Base-by-base conservation (phyloP, 1,284 basidiomycete genomes). In the Apiotrichum siamense region DNA sequence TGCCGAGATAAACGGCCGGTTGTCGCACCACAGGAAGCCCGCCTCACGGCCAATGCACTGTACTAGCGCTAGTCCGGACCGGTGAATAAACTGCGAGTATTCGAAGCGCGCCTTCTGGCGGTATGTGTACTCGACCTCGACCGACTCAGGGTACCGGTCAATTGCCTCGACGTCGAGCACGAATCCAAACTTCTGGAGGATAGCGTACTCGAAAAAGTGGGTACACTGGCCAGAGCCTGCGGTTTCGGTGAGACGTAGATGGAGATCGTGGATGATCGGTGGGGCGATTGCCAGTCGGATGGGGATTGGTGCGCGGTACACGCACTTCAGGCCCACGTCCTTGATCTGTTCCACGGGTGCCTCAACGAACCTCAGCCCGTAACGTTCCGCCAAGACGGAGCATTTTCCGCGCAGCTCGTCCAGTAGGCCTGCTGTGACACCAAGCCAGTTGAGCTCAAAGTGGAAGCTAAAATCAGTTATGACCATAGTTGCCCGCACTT, bases 401-500 rank as follows among this genome's bases (percentile, higher is more conserved):
- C 92, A 96, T 47, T 82, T 80, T 36, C 87, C 83, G 11, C 97
- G 79, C 33, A 86, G 79, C 61, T 96, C 91, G 59, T 98, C 94
- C 52, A 98, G 88, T 58, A 87, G 86, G n/a, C 88, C 83, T n/a
- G 91, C 88, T 0, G 91, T 93, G 0, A 92, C 89, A 10, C 91
- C 92, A 23, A 97, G 85, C 94, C 96, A 98, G 61, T 97, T 91
- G 37, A 98, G 79, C 72, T 98, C 93, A 64, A 96, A 90, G 73
- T 96, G 91, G 75, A 93, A 93, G 0, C 70, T 72, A 51, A 13
- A 53, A 51, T 35, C 10, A 29, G 43, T 11, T 40, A 21, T 12
- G 33, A 12, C n/a, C 3, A 20, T 42, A 29, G 2, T 38, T 1
- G 3, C 5, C 1, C 12, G 4, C 6, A 68, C 71, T 65, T 47